phyloP scores from a whole-genome alignment of 495 filamentous ascomycete genomes.

The Podospora comata region DNA sequence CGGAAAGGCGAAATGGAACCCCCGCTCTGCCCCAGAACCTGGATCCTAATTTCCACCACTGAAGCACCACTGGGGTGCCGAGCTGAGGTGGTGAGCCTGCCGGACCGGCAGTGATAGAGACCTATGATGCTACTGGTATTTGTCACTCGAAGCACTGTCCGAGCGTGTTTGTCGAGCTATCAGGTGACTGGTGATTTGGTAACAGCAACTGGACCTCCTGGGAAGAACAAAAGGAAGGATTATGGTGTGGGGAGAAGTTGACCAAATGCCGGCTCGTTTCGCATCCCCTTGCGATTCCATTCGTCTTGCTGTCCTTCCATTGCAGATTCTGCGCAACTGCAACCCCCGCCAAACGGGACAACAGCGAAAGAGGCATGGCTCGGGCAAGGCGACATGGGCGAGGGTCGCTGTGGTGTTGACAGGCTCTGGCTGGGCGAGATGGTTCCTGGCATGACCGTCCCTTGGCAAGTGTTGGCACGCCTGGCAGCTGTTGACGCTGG shows the following conservation, averaged over 20 bases:
- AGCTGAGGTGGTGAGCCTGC: too few relatives aligned
- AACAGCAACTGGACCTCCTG: not conserved
- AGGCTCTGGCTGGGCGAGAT: not conserved
- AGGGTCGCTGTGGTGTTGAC: not conserved
- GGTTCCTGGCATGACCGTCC: not conserved
- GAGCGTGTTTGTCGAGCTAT: constrained; percentile 2
- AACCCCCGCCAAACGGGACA: not conserved
- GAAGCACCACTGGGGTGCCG: not conserved
- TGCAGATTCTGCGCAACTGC: not conserved
- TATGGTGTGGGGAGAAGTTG: not conserved
- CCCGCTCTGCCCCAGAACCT: constrained; percentile 9
- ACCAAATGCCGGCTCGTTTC: not conserved
- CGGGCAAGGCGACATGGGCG: too few relatives aligned
- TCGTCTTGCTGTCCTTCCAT: not conserved
- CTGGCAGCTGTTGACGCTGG: constrained; percentile 1
- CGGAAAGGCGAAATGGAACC: constrained; percentile 7
- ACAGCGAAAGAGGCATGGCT: not conserved
- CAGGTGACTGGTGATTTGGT: not conserved
- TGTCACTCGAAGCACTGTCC: constrained; percentile 2
- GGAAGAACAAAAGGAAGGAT: not conserved
- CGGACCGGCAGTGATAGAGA: too few relatives aligned
- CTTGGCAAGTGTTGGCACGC: constrained; percentile 4
- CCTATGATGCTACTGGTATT: not conserved
- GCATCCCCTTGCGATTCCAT: too few relatives aligned
- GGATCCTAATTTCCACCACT: constrained; percentile 20